Evolutionary conservation across 306 rosid species (phyloP).

Genomic region (apple (Malus domestica)): DNA sequence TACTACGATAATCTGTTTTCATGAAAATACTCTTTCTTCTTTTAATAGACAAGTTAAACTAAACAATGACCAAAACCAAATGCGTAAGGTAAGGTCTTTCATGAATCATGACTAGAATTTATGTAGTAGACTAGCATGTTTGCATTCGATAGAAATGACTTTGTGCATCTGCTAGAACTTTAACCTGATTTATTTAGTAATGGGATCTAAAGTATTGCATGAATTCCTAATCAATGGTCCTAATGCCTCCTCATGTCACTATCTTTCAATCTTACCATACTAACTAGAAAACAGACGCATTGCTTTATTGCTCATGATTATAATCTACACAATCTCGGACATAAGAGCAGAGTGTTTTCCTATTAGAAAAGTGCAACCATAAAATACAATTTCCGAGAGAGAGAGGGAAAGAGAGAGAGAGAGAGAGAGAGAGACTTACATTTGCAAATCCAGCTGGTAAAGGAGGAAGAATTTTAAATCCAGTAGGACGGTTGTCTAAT

Average conservation of each 20-base stretch:
- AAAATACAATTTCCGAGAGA: not conserved
- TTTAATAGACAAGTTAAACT: not conserved
- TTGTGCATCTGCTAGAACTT: not conserved
- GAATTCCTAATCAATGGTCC: not conserved
- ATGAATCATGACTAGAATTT: not conserved
- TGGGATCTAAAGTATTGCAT: not conserved
- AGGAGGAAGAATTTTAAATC: constrained; percentile 71
- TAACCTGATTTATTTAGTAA: not conserved
- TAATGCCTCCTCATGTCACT: not conserved
- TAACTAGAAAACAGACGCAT: not conserved
- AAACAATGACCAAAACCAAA: not conserved
- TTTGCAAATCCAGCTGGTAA: constrained; percentile 67
- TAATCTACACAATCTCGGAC: not conserved
- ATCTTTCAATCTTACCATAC: not conserved
- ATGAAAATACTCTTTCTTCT: no score
- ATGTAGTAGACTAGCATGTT: not conserved
- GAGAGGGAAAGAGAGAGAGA: constrained; percentile 9
- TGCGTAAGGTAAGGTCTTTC: not conserved
- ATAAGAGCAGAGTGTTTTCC: not conserved
- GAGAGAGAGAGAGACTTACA: constrained; percentile 42
- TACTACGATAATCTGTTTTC: no score
- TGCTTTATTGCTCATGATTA: not conserved
- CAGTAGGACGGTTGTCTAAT: constrained; percentile 71
- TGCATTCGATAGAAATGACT: not conserved
- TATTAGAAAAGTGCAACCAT: not conserved